Evolutionary conservation across 306 rosid genomes (phyloP), one percentile per base, ranked within the genome.

Genomic region (Dalbergia oliveri): DNA sequence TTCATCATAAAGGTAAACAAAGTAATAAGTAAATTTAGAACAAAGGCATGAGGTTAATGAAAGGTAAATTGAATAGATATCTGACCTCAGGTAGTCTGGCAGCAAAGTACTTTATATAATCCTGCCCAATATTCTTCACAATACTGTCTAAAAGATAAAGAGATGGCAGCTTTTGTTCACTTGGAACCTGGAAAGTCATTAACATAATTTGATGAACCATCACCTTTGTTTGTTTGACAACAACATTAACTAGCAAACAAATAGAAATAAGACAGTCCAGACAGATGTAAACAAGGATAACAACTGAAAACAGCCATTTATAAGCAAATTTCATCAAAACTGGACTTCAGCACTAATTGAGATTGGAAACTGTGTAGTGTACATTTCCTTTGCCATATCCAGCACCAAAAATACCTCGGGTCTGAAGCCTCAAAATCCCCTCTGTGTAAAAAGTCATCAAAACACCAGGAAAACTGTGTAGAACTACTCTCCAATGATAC

Each of bases 101-200:
- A 58, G 97, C 97, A 74, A 96, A 96, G 88, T 89, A 82, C 83
- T 91, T 96, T 77, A 91, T 96, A 84, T 96, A 96, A 76, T 96
- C 98, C 81, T 94, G 88, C 71, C 99, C 97, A 3, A 96, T 93
- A 89, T 96, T 96, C 97, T 96, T 96, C 44, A 96, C 99, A 73
- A 96, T 96, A 86, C 99, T 96, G 90, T 96, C 99, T 76, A 96
- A 83, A 78, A 96, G 98, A 88, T 96, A 96, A 74, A 96, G 99
- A 21, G 99, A 93, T 7, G 99, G 99, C 61, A 96, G 90, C 91
- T 96, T 96, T 78, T 93, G 98, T 15, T 96, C 99, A 73, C 87
- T 90, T 47, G 98, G 89, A 83, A 96, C 99, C 98, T 96, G 97
- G 62, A 91, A 84, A 84, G 60, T 69, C 75, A 79, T 47, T 50